Conservation (phyloP, 225 moss, liverwort and hornwort species). For the Polytrichum formosum region DNA sequence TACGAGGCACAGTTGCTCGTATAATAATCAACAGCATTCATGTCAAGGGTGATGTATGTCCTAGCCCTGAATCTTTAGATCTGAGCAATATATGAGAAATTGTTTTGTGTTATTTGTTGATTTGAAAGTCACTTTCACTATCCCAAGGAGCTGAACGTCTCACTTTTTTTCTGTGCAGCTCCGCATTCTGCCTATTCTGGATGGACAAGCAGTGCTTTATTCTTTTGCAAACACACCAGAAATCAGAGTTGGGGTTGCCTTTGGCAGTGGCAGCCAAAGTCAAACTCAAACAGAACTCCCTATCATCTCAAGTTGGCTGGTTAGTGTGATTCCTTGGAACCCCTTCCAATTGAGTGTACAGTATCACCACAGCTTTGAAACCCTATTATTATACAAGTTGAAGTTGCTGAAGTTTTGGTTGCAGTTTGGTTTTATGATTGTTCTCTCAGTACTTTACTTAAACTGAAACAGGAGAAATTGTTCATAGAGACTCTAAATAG, state of each 20-base stretch:
- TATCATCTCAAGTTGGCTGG: slow-evolving; percentile 86
- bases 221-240: slow-evolving; percentile 77
- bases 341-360: neutral
- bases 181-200: slow-evolving; percentile 75
- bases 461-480: slow-evolving; percentile 46
- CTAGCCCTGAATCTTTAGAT: neutral
- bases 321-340: slow-evolving; percentile 25
- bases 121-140: neutral
- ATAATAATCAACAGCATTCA: slow-evolving; percentile 85
- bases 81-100: too few species aligned
- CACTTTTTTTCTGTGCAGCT: slow-evolving; percentile 46
- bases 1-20: slow-evolving; percentile 87
- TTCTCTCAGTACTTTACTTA: neutral
- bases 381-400: too few species aligned
- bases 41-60: slow-evolving; percentile 93
- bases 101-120: neutral
- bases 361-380: too few species aligned
- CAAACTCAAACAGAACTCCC: slow-evolving; percentile 87
- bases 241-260: slow-evolving; percentile 86
- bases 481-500: slow-evolving; percentile 54
- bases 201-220: slow-evolving; percentile 89
- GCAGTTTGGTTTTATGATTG: slow-evolving; percentile 6
- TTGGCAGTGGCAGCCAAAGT: slow-evolving; percentile 79
- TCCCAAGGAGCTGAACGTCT: neutral
- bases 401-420: slow-evolving; percentile 8